Evolutionary conservation across 2,329 filamentous ascomycete genomes (phyloP).

Genomic region (Pseudogymnoascus sp.): DNA sequence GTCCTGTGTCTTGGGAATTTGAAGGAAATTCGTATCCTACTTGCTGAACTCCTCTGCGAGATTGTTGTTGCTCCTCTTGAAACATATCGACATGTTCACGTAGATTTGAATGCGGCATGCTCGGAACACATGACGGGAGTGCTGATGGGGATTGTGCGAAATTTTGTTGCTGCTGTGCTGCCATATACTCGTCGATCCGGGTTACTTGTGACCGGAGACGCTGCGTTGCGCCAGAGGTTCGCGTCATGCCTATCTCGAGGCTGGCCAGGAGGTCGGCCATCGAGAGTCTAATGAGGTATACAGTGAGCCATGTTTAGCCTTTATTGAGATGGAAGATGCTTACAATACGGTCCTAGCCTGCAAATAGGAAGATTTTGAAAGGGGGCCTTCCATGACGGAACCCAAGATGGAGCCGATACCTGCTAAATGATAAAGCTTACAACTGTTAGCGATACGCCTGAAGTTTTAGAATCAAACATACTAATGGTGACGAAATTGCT

Average conservation of each 20-base stretch:
- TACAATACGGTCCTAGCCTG: conserved; percentile 36
- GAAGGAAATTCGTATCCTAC: background rate
- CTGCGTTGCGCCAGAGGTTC: conserved; percentile 34
- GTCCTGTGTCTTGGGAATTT: background rate
- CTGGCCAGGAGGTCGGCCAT: conserved; percentile 41
- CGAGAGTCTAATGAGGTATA: conserved; percentile 24
- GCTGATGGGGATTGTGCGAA: background rate
- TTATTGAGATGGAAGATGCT: conserved; percentile 13
- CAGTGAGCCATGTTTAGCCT: background rate
- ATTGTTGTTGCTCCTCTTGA: background rate
- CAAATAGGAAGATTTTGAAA: conserved; percentile 19
- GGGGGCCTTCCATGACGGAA: conserved; percentile 35
- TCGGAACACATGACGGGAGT: background rate
- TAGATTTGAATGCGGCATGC: background rate
- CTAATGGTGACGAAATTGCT: conserved; percentile 42
- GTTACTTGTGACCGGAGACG: conserved; percentile 37
- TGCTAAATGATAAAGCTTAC: conserved; percentile 39
- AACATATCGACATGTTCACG: background rate
- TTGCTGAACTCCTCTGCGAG: background rate
- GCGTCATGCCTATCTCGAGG: conserved; percentile 37
- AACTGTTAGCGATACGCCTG: background rate
- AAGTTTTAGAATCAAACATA: conserved; percentile 1
- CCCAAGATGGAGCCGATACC: conserved; percentile 46
- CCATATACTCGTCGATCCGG: conserved; percentile 35
- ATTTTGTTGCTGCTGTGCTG: conserved; percentile 14